phyloP scores from a whole-genome alignment of 441 rosid genomes.

The Metrosideros polymorpha region DNA sequence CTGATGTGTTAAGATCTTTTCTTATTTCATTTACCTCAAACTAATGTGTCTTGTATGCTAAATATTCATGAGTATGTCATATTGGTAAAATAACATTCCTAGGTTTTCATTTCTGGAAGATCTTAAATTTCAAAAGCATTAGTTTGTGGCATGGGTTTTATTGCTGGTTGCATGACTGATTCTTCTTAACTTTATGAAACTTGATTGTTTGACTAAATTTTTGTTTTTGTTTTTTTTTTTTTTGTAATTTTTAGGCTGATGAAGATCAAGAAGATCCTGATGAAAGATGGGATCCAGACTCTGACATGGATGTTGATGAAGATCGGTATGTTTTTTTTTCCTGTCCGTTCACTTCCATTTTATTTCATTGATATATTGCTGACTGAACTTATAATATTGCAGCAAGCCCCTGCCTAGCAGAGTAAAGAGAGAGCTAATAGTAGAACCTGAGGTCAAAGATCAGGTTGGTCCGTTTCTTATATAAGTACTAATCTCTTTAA shows the following conservation, averaged over 20 bases:
- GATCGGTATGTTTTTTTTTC: conserved; percentile 31
- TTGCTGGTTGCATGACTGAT: background rate
- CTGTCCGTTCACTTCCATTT: background rate
- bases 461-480: conserved; percentile 16
- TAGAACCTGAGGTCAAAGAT: conserved; percentile 56
- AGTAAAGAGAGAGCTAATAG: conserved; percentile 69
- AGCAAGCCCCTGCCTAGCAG: conserved; percentile 64
- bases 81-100: background rate
- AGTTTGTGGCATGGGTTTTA: background rate
- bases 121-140: background rate
- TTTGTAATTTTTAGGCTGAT: conserved; percentile 30
- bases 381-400: conserved; percentile 16
- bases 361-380: background rate
- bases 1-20: background rate
- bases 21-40: background rate
- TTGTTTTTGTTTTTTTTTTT: background rate
- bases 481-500: background rate
- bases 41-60: background rate
- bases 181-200: background rate
- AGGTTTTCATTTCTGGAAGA: background rate
- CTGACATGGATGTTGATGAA: conserved; percentile 53
- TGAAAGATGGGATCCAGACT: conserved; percentile 52
- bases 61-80: background rate
- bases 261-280: conserved; percentile 52
- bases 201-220: background rate